Percentiles rank a stretch among this genome's conserved stretches.
phyloP scores from a whole-genome alignment of 352 stramenopile species.

The Phytophthora constricta region DNA sequence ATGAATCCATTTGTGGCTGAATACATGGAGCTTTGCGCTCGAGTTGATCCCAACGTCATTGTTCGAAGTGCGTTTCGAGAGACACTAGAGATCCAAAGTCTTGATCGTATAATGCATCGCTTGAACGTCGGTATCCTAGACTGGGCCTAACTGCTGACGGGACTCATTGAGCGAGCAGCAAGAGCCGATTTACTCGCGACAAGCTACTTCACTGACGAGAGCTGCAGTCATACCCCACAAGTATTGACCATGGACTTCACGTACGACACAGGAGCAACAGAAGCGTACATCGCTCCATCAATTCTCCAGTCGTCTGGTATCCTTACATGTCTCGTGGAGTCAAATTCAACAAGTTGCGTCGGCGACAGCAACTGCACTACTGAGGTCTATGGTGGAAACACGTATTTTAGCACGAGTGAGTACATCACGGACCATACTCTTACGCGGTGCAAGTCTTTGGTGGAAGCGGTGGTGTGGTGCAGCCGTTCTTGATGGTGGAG shows the following conservation, averaged over 20 bases:
- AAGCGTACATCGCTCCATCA: slow-evolving; percentile 4
- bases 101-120: neutral
- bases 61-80: neutral
- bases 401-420: slow-evolving; percentile 16
- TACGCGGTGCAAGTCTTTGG: slow-evolving; percentile 14
- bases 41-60: neutral
- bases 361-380: slow-evolving; percentile 4
- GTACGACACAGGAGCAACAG: slow-evolving; percentile 9
- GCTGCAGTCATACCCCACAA: slow-evolving; percentile 3
- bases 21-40: neutral
- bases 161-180: too few relatives aligned
- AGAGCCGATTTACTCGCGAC: slow-evolving; percentile 16
- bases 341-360: slow-evolving; percentile 5
- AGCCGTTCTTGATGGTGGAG: slow-evolving; percentile 22
- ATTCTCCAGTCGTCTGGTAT: slow-evolving; percentile 14
- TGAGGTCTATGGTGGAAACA: slow-evolving; percentile 16
- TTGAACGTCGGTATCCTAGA: neutral
- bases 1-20: neutral
- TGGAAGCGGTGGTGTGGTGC: slow-evolving; percentile 3
- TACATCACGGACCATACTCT: slow-evolving; percentile 14
- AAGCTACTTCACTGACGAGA: slow-evolving; percentile 10
- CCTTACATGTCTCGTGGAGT: slow-evolving; percentile 4
- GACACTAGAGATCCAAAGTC: neutral
- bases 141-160: too few relatives aligned
- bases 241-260: slow-evolving; percentile 19